Evolutionary conservation across 2,329 filamentous ascomycete species (phyloP), one percentile per base, ranked within the genome.

Genomic region (Colletotrichum musae): DNA sequence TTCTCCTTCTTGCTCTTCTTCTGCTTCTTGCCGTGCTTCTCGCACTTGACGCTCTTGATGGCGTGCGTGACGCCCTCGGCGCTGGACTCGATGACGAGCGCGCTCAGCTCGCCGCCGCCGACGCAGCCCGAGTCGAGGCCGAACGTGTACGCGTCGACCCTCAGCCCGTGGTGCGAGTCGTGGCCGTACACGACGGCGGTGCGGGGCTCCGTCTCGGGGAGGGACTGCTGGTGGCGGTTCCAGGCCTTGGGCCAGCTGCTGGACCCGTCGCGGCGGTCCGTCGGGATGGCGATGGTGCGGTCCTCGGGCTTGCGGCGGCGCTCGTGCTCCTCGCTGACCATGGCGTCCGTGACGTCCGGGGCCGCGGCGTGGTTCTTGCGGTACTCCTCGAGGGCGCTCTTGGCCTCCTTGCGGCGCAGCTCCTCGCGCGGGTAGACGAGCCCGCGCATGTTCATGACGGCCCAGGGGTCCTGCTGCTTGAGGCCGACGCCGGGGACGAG

Each of bases 361-460:
- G 59, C 70, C 21, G 72, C 65, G 16, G 62, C 67, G 41, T 72
- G 72, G 28, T 13, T 18, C 52, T 68, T 58, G 24, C 45, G 68
- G 68, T 61, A 61, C 18, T 63, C 58, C 52, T 67, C 68, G 32
- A 72, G 62, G 32, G 67, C 64, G 62, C 66, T 69, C 48, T 72
- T 70, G 43, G 74, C 66, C 77, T 80, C 61, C 74, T 80, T 71
- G 75, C 84, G 71, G 82, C 80, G 79, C 32, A 81, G 77, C 26
- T 80, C 76, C 59, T 78, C 75, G 36, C 77, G 77, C 6, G 90
- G 81, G 72, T 84, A 86, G 73, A 93, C 86, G 62, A 97, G 88
- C 6, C 91, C 93, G 65, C 94, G 90, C 93, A 99, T 97, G 77
- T 94, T 96, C 94, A 98, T 98, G 48, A 93, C 92, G 59, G 92